Base-by-base conservation (phyloP, 2,329 filamentous ascomycete genomes). In the Leptographium galeiforme region DNA sequence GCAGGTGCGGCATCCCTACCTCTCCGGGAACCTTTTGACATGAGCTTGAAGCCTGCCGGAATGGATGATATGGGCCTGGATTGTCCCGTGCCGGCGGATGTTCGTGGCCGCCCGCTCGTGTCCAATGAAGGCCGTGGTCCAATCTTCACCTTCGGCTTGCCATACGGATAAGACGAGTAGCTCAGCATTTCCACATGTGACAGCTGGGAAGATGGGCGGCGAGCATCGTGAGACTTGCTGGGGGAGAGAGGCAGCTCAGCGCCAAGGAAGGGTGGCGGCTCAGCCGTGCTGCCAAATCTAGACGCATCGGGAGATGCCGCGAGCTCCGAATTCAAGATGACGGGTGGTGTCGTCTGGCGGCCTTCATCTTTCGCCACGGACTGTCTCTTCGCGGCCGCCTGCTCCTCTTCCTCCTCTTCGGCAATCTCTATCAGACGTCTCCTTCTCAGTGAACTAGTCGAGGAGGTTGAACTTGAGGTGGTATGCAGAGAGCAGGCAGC, bases 401-500 rank as follows among this genome's bases (percentile, higher is more conserved):
- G 72, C 56, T 73, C 69, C 45, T 84, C 81, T 62, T 95, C 89
- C 63, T 94, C 89, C 52, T 85, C 87, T 69, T 97, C 93, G n/a
- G 85, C 83, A 65, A 97, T 96, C 70, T 95, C 91, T 71, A 91
- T 85, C 61, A 97, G 72, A 59, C 87, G 83, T 61, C 84, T 80
- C 63, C 83, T 78, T 55, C 85, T 81, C 59, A 89, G 73, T 6
- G 89, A 94, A 64, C 86, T 89, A 49, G 81, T 86, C 6, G 88
- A 91, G 12, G 90, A 95, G 59, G 84, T 87, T 19, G 91, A 95
- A 41, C 84, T 85, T 13, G 88, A 88, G 8, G 89, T 88, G 41
- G 90, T 86, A 68, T 96, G 89, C 52, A 96, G 74, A 45, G 89
- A 89, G 68, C 90, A 96, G 52, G 88, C 88, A 36, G 89, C 82